phyloP scores from a whole-genome alignment of 441 rosid species.

The Raphanus hybrid region DNA sequence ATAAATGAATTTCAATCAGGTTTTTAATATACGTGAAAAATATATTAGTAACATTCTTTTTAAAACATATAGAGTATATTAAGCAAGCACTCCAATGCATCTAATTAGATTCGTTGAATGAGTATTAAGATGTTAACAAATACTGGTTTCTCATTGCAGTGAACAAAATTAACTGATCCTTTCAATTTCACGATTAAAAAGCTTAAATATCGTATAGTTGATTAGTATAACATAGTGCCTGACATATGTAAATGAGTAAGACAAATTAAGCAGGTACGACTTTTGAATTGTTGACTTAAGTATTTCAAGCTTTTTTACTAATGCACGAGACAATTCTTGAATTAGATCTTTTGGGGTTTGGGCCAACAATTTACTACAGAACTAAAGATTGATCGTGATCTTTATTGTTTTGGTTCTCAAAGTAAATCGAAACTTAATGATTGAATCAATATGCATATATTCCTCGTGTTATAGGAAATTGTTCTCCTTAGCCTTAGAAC shows the following conservation, averaged over 20 bases:
- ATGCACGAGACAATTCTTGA: constrained; percentile 20
- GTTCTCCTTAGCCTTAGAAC: too few relatives aligned
- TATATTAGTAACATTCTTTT: too few relatives aligned
- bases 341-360: constrained; percentile 19
- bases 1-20: too few relatives aligned
- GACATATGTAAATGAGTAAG: constrained; percentile 17
- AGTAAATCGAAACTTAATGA: not conserved
- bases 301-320: constrained; percentile 1
- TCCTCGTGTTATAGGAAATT: not conserved
- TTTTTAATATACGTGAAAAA: too few relatives aligned
- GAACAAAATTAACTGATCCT: not conserved
- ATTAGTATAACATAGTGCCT: not conserved
- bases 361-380: not conserved
- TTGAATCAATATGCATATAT: not conserved
- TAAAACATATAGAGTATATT: too few relatives aligned
- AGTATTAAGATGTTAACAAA: not conserved
- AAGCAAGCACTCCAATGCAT: not conserved
- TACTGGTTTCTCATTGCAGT: not conserved
- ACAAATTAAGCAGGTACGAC: constrained; percentile 31
- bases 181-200: not conserved
- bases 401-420: constrained; percentile 8
- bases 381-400: not conserved
- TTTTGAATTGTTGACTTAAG: constrained; percentile 19
- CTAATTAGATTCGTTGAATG: not conserved
- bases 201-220: not conserved